Conservation (phyloP, 148 eudicot species). For the Rhododendron ovatum region DNA sequence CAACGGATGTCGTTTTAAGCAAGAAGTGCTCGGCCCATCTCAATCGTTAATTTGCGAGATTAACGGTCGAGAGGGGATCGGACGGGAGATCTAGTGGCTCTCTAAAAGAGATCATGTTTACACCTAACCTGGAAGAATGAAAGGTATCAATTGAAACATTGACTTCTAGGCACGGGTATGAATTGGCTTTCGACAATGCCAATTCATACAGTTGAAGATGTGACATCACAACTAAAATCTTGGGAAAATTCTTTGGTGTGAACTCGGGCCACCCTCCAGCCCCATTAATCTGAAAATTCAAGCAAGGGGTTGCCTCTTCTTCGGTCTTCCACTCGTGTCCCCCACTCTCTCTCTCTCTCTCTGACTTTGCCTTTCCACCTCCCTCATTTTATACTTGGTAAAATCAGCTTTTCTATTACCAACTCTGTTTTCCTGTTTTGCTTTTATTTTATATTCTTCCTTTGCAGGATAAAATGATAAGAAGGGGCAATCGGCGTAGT, state of each 20-base stretch:
- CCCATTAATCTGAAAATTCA: slow-evolving; percentile 7
- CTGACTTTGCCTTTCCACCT: slow-evolving; percentile 4
- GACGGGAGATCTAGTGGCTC: too few species aligned
- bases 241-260: slow-evolving; percentile 6
- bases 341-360: background rate
- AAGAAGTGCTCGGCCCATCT: too few species aligned
- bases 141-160: background rate
- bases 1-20: too few species aligned
- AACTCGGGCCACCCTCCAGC: background rate
- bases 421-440: background rate
- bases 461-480: background rate
- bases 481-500: background rate
- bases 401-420: background rate
- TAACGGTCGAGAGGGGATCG: too few species aligned
- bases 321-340: background rate
- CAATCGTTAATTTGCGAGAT: too few species aligned
- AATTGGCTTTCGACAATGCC: background rate
- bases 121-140: background rate
- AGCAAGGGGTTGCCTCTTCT: slow-evolving; percentile 15
- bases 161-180: background rate
- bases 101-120: background rate
- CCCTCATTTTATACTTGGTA: background rate
- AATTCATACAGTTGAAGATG: background rate
- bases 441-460: background rate
- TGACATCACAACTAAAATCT: background rate